Evolutionary conservation across 2,329 filamentous ascomycete species (phyloP).

Genomic region (Exophiala aquamarina): DNA sequence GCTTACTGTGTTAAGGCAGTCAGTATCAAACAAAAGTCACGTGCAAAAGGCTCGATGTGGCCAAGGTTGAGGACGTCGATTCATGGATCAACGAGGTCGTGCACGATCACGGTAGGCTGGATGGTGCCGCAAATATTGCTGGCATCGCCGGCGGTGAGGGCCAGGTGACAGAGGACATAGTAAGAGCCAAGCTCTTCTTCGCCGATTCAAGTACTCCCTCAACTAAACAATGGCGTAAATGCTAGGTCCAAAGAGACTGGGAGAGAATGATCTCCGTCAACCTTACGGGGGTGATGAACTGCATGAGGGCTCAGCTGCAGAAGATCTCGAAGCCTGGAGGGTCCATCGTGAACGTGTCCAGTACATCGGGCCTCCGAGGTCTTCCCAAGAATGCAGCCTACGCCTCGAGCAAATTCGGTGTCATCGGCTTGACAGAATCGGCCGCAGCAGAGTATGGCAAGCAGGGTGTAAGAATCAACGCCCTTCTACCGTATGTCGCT

Average conservation of each 20-base stretch:
- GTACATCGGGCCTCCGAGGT: conserved; percentile 37
- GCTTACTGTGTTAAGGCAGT: no score
- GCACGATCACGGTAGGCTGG: conserved; percentile 11
- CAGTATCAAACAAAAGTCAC: conserved; percentile 3
- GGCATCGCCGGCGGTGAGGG: conserved; percentile 15
- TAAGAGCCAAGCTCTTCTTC: neutral
- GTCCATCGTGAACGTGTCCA: conserved; percentile 44
- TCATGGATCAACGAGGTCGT: conserved; percentile 16
- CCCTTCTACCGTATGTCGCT: conserved; percentile 31
- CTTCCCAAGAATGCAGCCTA: conserved; percentile 42
- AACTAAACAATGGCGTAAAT: no score
- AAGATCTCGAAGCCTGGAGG: conserved; percentile 36
- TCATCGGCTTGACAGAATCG: conserved; percentile 45
- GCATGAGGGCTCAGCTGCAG: conserved; percentile 41
- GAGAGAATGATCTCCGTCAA: conserved; percentile 36
- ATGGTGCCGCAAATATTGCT: conserved; percentile 23
- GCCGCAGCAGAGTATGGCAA: conserved; percentile 35
- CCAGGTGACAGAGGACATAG: conserved; percentile 11
- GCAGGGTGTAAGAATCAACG: conserved; percentile 37
- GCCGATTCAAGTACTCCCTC: no score
- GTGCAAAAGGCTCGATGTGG: conserved; percentile 15
- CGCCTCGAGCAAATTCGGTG: conserved; percentile 43
- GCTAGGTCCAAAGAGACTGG: conserved; percentile 12
- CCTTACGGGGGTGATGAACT: conserved; percentile 41
- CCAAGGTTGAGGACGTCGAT: conserved; percentile 13